Evolutionary conservation across 352 stramenopile genomes (phyloP).

Genomic region (Globisporangium polare): DNA sequence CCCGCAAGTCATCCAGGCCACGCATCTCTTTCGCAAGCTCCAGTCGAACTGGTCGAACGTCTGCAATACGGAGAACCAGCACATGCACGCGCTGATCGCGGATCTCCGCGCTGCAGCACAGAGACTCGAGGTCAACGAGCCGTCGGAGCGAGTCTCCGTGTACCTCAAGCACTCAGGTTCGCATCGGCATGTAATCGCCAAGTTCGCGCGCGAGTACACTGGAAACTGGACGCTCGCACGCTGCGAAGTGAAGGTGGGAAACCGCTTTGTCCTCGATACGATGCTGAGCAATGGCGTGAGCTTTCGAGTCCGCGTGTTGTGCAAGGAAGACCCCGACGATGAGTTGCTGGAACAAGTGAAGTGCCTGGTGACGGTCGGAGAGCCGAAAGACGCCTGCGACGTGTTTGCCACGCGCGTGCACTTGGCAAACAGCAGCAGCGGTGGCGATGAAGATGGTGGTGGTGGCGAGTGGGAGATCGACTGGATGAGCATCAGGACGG

Average conservation of each 20-base stretch:
- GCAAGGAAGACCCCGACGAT: not conserved
- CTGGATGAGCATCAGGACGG: not conserved
- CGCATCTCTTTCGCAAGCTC: not conserved
- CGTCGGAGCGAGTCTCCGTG: not conserved
- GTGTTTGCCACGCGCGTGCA: not conserved
- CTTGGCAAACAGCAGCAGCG: too few species aligned
- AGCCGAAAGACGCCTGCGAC: not conserved
- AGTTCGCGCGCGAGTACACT: not conserved
- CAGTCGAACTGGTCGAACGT: not conserved
- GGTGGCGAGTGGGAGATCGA: not conserved
- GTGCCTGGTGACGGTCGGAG: not conserved
- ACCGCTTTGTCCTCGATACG: not conserved
- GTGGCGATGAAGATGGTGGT: not conserved
- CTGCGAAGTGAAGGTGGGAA: not conserved
- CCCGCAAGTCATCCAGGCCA: not conserved
- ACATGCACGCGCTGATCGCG: not conserved
- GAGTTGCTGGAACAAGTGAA: not conserved
- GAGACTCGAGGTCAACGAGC: not conserved
- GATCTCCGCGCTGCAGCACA: not conserved
- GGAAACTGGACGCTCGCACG: not conserved
- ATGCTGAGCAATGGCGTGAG: not conserved
- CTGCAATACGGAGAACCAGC: not conserved
- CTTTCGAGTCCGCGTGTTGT: not conserved
- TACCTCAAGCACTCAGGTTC: not conserved
- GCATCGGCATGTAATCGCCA: not conserved